Conservation (phyloP, 2,329 filamentous ascomycete species). For the Zarea fungicola region DNA sequence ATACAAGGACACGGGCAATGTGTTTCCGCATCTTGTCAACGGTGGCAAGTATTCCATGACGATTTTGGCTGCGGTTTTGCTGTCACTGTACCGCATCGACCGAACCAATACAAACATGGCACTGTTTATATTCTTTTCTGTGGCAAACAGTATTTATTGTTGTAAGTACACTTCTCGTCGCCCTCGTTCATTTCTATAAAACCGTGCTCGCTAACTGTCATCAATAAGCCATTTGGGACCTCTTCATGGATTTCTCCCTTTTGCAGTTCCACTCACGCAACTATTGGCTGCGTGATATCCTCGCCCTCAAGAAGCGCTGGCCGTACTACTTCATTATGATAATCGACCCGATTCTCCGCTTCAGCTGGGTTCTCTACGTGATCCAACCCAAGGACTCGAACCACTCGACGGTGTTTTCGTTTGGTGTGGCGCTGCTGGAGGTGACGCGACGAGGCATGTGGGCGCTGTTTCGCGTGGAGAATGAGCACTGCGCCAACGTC, state of each 20-base stretch:
- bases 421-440: constrained; percentile 72
- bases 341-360: constrained; percentile 78
- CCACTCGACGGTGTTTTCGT: constrained; percentile 77
- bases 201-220: constrained; percentile 8
- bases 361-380: constrained; percentile 91
- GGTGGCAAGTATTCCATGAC: constrained; percentile 86
- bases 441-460: constrained; percentile 82
- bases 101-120: constrained; percentile 52
- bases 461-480: constrained; percentile 91
- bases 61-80: constrained; percentile 69
- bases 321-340: constrained; percentile 83
- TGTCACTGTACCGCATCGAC: constrained; percentile 80
- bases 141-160: constrained; percentile 77
- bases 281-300: constrained; percentile 66
- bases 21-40: constrained; percentile 90
- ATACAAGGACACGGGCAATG: constrained; percentile 78
- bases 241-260: constrained; percentile 95
- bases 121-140: constrained; percentile 73
- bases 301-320: constrained; percentile 74
- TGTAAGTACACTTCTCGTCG: constrained; percentile 44
- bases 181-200: no score
- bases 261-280: constrained; percentile 68
- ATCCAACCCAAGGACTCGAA: constrained; percentile 76
- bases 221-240: constrained; percentile 81
- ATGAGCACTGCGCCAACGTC: constrained; percentile 94